These are phyloP conservation scores for Boletus barrowsii DNA, from an alignment of 768 basidiomycete species.

Conservation along the genomic window DNA sequence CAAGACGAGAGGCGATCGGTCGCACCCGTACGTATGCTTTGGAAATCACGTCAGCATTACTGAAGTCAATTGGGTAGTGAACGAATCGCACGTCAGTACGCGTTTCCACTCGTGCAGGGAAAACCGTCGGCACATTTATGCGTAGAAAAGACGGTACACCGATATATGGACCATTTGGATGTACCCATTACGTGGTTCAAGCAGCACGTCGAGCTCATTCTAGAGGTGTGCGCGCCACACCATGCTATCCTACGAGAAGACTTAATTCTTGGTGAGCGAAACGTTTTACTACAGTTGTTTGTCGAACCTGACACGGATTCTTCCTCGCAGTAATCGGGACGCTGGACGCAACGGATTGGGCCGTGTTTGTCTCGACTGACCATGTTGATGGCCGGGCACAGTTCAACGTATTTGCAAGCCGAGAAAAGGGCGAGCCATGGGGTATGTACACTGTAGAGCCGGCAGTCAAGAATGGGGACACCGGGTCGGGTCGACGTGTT, in stretches of 20 bases:
- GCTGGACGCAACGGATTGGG: conserved; percentile 68
- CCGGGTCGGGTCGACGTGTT: conserved; percentile 36
- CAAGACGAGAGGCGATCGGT: conserved; percentile 32
- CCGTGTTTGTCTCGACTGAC: conserved; percentile 69
- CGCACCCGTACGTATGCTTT: conserved; percentile 37
- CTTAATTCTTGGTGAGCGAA: conserved; percentile 42
- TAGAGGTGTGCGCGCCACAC: conserved; percentile 47
- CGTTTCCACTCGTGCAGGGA: conserved; percentile 59
- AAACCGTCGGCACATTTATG: conserved; percentile 66
- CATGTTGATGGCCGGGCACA: conserved; percentile 64
- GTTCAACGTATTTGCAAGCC: conserved; percentile 63
- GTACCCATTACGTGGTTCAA: conserved; percentile 74
- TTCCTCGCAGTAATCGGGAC: conserved; percentile 57
- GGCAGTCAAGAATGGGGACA: conserved; percentile 37
- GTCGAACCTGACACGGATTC: neutral
- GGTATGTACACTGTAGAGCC: conserved; percentile 66
- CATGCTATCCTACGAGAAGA: conserved; percentile 58
- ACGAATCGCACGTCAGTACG: conserved; percentile 49
- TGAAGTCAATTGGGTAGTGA: conserved; percentile 30
- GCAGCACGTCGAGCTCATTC: conserved; percentile 60
- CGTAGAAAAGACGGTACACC: conserved; percentile 67
- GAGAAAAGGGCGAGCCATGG: conserved; percentile 61
- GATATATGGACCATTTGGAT: conserved; percentile 59
- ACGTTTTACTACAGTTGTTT: neutral
- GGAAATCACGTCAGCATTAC: neutral